Percentiles rank a stretch among this genome's conserved stretches.
Conservation (phyloP, 2,329 filamentous ascomycete species). For the Clarireedia homoeocarpa region DNA sequence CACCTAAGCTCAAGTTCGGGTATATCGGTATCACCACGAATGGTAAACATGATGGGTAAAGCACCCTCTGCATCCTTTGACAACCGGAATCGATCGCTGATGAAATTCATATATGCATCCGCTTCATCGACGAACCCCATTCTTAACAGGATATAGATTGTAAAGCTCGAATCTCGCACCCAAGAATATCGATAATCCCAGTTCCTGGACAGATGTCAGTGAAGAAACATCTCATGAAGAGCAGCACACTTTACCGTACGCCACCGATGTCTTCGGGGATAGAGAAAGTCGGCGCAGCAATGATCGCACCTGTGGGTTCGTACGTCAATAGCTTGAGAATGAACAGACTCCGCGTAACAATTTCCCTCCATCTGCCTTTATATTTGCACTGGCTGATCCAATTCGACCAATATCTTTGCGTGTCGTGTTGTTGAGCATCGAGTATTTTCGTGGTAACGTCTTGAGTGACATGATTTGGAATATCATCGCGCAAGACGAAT, state of each 20-base stretch:
- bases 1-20: slow-evolving; percentile 56
- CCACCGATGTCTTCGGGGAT: slow-evolving; percentile 69
- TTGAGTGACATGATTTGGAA: slow-evolving; percentile 47
- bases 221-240: not conserved
- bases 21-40: slow-evolving; percentile 66
- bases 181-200: slow-evolving; percentile 73
- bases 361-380: slow-evolving; percentile 64
- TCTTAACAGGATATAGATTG: slow-evolving; percentile 68
- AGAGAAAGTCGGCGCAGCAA: slow-evolving; percentile 70
- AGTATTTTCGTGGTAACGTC: slow-evolving; percentile 51
- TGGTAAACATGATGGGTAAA: slow-evolving; percentile 76
- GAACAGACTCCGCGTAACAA: slow-evolving; percentile 63
- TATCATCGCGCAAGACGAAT: slow-evolving; percentile 59
- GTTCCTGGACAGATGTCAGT: slow-evolving; percentile 34
- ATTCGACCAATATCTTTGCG: slow-evolving; percentile 63
- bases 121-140: slow-evolving; percentile 70
- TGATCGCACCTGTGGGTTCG: slow-evolving; percentile 70
- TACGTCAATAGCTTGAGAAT: slow-evolving; percentile 71
- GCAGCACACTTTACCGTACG: slow-evolving; percentile 31
- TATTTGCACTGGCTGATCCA: slow-evolving; percentile 67
- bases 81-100: slow-evolving; percentile 60
- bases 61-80: slow-evolving; percentile 52
- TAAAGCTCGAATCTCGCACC: slow-evolving; percentile 72
- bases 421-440: slow-evolving; percentile 58
- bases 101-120: slow-evolving; percentile 72